These are phyloP conservation scores for Sphagnum contortum DNA, from an alignment of 225 moss, liverwort and hornwort genomes.

Conservation along the genomic window DNA sequence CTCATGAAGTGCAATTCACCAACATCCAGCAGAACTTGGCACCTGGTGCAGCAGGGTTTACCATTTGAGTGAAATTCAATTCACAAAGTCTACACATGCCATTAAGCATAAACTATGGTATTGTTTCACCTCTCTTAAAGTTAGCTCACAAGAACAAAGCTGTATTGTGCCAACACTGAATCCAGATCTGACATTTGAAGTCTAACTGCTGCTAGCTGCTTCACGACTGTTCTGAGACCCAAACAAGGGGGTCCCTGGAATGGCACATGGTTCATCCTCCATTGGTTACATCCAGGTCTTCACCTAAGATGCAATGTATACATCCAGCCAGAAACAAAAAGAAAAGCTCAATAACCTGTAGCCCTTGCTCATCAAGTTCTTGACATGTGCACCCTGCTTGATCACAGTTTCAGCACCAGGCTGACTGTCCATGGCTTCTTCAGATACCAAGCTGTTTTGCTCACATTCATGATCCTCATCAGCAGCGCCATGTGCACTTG, in stretches of 20 bases:
- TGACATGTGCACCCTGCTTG: background rate
- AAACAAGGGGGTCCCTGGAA: too few species aligned
- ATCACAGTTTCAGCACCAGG: too few species aligned
- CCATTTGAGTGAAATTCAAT: background rate
- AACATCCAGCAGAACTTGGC: slow-evolving; percentile 82
- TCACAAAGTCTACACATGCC: background rate
- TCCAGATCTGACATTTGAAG: too few species aligned
- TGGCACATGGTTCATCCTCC: too few species aligned
- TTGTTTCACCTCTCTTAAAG: background rate
- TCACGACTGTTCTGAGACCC: too few species aligned
- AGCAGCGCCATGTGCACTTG: slow-evolving; percentile 5
- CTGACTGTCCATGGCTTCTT: too few species aligned
- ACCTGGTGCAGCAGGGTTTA: slow-evolving; percentile 25
- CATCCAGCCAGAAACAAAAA: background rate
- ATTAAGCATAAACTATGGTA: too few species aligned
- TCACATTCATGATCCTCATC: background rate
- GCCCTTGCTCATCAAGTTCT: slow-evolving; percentile 26
- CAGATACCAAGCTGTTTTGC: too few species aligned
- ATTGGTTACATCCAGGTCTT: too few species aligned
- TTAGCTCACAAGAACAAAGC: background rate
- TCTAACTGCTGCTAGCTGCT: too few species aligned
- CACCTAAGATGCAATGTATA: background rate
- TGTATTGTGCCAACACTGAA: too few species aligned
- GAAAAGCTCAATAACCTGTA: slow-evolving; percentile 18
- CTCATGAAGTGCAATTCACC: slow-evolving; percentile 98